Conservation (phyloP, 139 green algal species). For the Picochlorum sp. region DNA sequence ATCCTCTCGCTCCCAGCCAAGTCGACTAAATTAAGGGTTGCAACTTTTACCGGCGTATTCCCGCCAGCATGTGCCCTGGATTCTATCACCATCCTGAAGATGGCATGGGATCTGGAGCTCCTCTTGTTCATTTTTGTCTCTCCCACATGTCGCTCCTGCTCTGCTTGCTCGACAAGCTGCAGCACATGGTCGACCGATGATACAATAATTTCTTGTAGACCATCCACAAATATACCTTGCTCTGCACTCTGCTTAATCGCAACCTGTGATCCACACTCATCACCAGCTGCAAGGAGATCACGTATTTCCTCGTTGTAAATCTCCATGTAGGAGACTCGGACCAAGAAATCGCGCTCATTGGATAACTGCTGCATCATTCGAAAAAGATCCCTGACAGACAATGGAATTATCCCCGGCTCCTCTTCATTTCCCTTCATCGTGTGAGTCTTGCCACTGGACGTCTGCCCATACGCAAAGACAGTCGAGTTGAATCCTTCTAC, state of each 20-base stretch:
- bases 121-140: constrained; percentile 95
- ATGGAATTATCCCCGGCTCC: constrained; percentile 72
- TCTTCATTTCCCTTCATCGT: constrained; percentile 77
- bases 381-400: constrained; percentile 79
- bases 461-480: constrained; percentile 97
- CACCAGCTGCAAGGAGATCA: constrained; percentile 77
- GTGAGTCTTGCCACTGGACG: constrained; percentile 88
- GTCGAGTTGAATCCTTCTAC: constrained; percentile 80
- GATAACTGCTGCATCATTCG: constrained; percentile 39
- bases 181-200: constrained; percentile 59
- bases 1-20: constrained; percentile 91
- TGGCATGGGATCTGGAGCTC: constrained; percentile 77
- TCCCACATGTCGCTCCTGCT: constrained; percentile 73
- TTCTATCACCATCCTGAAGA: constrained; percentile 93
- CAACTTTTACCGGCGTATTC: constrained; percentile 35
- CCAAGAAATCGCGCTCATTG: constrained; percentile 62
- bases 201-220: constrained; percentile 86
- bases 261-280: constrained; percentile 77
- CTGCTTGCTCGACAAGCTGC: constrained; percentile 64
- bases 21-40: constrained; percentile 93
- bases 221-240: constrained; percentile 71
- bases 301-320: constrained; percentile 98
- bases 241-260: constrained; percentile 32
- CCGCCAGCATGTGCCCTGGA: constrained; percentile 73
- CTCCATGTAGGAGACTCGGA: constrained; percentile 96